These are phyloP conservation scores for Lecanosticta acicola DNA, from an alignment of 2,329 filamentous ascomycete species.

Conservation along the genomic window DNA sequence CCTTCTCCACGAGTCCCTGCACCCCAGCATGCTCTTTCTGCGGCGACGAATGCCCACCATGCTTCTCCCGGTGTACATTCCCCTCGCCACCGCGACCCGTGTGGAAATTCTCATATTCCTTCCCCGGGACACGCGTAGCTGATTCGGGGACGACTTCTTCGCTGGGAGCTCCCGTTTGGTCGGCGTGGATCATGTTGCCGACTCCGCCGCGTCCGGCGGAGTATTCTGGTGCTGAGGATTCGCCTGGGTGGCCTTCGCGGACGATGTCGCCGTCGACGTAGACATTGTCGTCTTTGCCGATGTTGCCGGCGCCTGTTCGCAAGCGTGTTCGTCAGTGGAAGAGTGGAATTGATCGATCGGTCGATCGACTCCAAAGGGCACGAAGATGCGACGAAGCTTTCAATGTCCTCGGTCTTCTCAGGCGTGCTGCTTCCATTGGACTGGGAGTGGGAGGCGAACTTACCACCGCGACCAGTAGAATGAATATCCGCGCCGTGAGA, in stretches of 20 bases:
- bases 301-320: conserved; percentile 52
- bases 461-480: conserved; percentile 56
- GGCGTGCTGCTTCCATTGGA: not conserved
- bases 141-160: conserved; percentile 43
- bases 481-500: conserved; percentile 25
- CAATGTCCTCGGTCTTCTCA: not conserved
- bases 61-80: conserved; percentile 45
- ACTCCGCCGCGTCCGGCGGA: conserved; percentile 35
- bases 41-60: conserved; percentile 40
- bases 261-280: conserved; percentile 44
- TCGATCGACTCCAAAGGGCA: no score
- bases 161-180: conserved; percentile 20
- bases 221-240: conserved; percentile 36
- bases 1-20: conserved; percentile 19
- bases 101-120: conserved; percentile 42
- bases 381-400: no score
- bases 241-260: conserved; percentile 41
- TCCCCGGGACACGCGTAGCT: conserved; percentile 29
- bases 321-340: no score
- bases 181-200: conserved; percentile 15
- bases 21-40: conserved; percentile 19
- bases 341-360: no score
- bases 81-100: conserved; percentile 46
- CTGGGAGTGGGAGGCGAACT: conserved; percentile 15
- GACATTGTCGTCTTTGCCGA: conserved; percentile 45